Evolutionary conservation across 163 green algal genomes (phyloP), one percentile per base, ranked within the genome.

Genomic region (Prototheca cutis): DNA sequence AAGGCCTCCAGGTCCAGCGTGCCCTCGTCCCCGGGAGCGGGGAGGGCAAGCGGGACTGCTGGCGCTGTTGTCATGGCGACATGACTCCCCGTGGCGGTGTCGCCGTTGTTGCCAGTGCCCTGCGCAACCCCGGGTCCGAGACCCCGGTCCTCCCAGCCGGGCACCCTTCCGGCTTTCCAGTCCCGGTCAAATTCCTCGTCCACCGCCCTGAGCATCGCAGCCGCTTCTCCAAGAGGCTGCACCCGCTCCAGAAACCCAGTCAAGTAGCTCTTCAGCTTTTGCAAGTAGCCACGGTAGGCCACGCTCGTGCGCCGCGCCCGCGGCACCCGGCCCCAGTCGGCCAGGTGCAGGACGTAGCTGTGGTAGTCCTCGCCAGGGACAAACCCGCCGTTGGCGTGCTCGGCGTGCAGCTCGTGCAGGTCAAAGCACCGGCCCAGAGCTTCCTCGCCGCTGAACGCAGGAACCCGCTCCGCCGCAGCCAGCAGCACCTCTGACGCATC

Each of bases 401-500:
- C 39, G 21, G 78, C 66, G 75, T 87, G 82, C 4, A 83, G 68
- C 53, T 84, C 72, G 53, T 96, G 81, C 65, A 98, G 62, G 83
- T 98, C 92, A 55, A 98, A 70, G 71, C 85, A 96, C 13, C 89
- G 76, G 2, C 91, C 89, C 19, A 84, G 39, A 6, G 58, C 74
- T 68, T 98, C 91, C 69, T 97, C 86, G 2, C 85, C 87, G 40
- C 77, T 89, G 67, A 92, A 94, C 2, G 84, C 65, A 54, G 88
- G 29, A 10, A 49, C 31, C 4, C 71, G 74, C 61, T 87, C 71
- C 54, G 75, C 71, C 29, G 47, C 23, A 28, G 71, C 75, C 6
- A 85, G 58, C 54, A 77, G 48, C 5, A 57, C 63, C 30, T 79
- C 77, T 29, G 87, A 77, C 36, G 77, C 73, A 49, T 85, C 75